These are phyloP conservation scores for Corynespora cassiicola DNA, from an alignment of 2,329 filamentous ascomycete species.

Conservation along the genomic window DNA sequence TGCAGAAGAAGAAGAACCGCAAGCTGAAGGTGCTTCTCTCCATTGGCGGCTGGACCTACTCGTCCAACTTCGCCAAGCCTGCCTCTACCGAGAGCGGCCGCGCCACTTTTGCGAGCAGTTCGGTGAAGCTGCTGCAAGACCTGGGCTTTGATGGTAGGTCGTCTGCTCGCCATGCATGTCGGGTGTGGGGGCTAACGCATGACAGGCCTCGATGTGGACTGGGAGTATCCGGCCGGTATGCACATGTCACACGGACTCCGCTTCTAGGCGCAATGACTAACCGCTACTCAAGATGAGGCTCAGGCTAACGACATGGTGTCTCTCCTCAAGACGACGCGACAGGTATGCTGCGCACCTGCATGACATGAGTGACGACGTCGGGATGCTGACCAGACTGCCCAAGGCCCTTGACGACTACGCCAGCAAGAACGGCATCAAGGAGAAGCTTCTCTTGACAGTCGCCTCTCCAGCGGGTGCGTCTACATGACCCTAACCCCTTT, in stretches of 20 bases:
- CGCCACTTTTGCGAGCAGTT: conserved; percentile 40
- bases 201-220: conserved; percentile 43
- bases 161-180: no score
- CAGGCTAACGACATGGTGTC: conserved; percentile 43
- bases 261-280: conserved; percentile 3
- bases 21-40: conserved; percentile 46
- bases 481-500: no score
- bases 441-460: conserved; percentile 54
- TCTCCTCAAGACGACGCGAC: conserved; percentile 33
- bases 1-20: conserved; percentile 44
- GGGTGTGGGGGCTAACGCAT: no score
- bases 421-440: conserved; percentile 41
- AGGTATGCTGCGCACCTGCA: conserved; percentile 4
- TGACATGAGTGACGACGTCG: no score
- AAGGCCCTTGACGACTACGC: conserved; percentile 52
- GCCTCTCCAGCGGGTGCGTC: conserved; percentile 51
- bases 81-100: conserved; percentile 37
- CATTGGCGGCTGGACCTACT: conserved; percentile 49
- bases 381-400: no score
- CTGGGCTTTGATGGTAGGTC: conserved; percentile 45
- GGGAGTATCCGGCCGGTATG: conserved; percentile 40
- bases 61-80: conserved; percentile 41
- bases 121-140: conserved; percentile 38
- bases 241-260: no score
- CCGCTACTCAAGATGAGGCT: conserved; percentile 20